Evolutionary conservation across 306 rosid genomes (phyloP).

Genomic region (Bauhinia variegata): DNA sequence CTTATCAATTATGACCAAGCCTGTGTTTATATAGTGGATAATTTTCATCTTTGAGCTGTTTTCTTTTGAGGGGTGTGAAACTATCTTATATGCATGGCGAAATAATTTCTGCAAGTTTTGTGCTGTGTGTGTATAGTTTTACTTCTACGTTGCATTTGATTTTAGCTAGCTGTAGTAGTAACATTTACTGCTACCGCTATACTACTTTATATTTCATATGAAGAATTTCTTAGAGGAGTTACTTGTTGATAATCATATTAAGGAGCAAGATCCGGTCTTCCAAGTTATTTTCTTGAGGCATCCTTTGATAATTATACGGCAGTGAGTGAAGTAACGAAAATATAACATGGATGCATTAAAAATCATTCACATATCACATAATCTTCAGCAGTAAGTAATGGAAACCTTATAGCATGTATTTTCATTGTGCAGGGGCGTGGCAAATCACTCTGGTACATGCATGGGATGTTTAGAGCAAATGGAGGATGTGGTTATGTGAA

Average conservation of each 20-base stretch:
- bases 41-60: conserved; percentile 8
- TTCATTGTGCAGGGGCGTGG: conserved; percentile 66
- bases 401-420: conserved; percentile 23
- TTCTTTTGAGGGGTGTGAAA: conserved; percentile 2
- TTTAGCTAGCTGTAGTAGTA: conserved; percentile 1
- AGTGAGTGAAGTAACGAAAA: background rate
- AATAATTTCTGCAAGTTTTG: background rate
- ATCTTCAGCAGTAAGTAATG: background rate
- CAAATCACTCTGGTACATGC: conserved; percentile 76
- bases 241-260: conserved; percentile 11
- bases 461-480: conserved; percentile 90
- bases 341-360: too few relatives aligned
- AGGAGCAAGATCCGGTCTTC: conserved; percentile 8
- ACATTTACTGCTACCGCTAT: conserved; percentile 11
- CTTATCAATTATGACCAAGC: conserved; percentile 7
- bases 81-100: conserved; percentile 24
- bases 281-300: conserved; percentile 25
- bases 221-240: background rate
- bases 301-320: background rate
- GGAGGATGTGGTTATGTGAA: conserved; percentile 90
- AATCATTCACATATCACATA: background rate
- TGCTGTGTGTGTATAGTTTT: conserved; percentile 6
- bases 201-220: conserved; percentile 5
- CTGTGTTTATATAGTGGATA: conserved; percentile 23
- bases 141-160: background rate